These are phyloP conservation scores for Brassica napus DNA, from an alignment of 345 rosid genomes.

Conservation along the genomic window DNA sequence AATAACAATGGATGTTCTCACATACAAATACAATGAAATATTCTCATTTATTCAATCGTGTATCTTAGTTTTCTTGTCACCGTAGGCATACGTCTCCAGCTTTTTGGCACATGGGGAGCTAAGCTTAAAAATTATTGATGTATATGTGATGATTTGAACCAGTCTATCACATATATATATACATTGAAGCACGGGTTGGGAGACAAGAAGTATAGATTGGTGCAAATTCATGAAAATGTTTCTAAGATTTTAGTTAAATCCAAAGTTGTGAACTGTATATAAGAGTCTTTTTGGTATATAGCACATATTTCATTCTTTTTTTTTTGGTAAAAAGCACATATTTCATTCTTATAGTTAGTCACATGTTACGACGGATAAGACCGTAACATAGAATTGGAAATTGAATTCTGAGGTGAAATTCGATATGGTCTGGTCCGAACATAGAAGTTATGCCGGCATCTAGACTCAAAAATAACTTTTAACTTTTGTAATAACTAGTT, in stretches of 20 bases:
- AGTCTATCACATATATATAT: not conserved
- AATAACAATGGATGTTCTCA: not conserved
- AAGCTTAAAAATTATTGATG: not conserved
- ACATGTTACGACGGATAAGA: not conserved
- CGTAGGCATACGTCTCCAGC: not conserved
- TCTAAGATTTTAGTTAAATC: not conserved
- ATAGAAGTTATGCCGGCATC: not conserved
- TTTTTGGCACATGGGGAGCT: slow-evolving; percentile 7
- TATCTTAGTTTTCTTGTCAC: not conserved
- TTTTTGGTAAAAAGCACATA: not conserved
- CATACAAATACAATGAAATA: not conserved
- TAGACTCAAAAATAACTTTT: not conserved
- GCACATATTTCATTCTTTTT: not conserved
- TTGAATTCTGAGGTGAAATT: not conserved
- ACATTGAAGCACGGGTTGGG: not conserved
- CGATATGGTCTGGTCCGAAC: not conserved
- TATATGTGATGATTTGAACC: not conserved
- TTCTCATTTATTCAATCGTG: not conserved
- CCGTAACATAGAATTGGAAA: not conserved
- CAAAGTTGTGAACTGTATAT: not conserved
- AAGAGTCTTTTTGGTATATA: not conserved
- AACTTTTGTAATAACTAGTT: not conserved
- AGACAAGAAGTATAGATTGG: not conserved
- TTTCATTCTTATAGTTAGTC: not conserved
- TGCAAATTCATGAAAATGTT: not conserved